Evolutionary conservation across 2,329 filamentous ascomycete genomes (phyloP).

Genomic region (Biscogniauxia mediterranea): DNA sequence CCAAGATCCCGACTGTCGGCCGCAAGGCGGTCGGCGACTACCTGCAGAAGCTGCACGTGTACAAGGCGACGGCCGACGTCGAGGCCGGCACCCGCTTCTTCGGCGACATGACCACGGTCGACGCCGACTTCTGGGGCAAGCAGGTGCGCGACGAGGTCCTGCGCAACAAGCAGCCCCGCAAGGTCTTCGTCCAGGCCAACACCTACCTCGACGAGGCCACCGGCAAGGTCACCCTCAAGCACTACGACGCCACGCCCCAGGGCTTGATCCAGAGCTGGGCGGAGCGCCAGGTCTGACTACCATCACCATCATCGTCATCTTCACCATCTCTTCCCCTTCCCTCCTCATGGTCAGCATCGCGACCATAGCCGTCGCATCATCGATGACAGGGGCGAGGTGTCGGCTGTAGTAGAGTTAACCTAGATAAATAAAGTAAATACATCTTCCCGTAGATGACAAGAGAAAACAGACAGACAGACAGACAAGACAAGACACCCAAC

Average conservation of each 20-base stretch:
- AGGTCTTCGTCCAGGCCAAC: constrained; percentile 93
- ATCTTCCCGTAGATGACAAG: too few relatives aligned
- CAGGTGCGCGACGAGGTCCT: constrained; percentile 75
- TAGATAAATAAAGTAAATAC: too few relatives aligned
- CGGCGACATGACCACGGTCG: constrained; percentile 78
- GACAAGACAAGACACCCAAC: too few relatives aligned
- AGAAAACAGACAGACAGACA: too few relatives aligned
- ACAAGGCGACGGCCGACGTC: constrained; percentile 86
- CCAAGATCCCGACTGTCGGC: constrained; percentile 81
- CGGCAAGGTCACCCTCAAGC: constrained; percentile 72
- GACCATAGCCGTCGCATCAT: too few relatives aligned
- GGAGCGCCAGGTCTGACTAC: constrained; percentile 51
- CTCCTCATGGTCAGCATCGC: too few relatives aligned
- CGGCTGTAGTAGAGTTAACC: too few relatives aligned
- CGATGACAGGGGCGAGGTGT: too few relatives aligned
- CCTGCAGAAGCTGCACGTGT: constrained; percentile 87
- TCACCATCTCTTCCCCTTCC: background rate
- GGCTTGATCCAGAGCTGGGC: constrained; percentile 84
- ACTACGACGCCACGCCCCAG: constrained; percentile 79
- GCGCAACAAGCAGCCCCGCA: constrained; percentile 75
- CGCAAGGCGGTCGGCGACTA: constrained; percentile 80
- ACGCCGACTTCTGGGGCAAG: constrained; percentile 77
- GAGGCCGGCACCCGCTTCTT: constrained; percentile 77
- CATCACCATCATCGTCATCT: background rate
- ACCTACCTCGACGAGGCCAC: constrained; percentile 68